phyloP scores from a whole-genome alignment of 83 land plant species.

The Picea abies region DNA sequence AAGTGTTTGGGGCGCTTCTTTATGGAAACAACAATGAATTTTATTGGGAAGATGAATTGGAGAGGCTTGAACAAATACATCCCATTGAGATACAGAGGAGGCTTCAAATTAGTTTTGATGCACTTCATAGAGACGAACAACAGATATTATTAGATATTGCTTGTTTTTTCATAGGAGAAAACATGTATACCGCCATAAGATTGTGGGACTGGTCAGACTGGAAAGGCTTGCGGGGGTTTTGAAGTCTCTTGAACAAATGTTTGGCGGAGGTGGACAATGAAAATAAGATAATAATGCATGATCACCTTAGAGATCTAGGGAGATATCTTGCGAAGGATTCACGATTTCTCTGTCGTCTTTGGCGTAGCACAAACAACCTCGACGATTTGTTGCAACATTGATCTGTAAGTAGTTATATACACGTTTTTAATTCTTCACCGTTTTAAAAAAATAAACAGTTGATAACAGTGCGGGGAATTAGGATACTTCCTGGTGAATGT shows the following conservation, averaged over 20 bases:
- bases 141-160: background rate
- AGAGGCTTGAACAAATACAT: background rate
- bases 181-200: background rate
- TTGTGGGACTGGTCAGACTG: background rate
- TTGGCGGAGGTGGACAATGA: background rate
- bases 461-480: too few relatives aligned
- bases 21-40: background rate
- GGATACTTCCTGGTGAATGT: too few relatives aligned
- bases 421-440: too few relatives aligned
- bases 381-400: too few relatives aligned
- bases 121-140: background rate
- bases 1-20: background rate
- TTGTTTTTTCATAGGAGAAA: background rate
- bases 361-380: too few relatives aligned
- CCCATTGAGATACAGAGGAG: background rate
- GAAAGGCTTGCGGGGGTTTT: background rate
- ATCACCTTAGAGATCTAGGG: slow-evolving; percentile 12
- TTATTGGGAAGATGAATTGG: background rate
- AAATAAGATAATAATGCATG: slow-evolving; percentile 12
- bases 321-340: background rate
- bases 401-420: too few relatives aligned
- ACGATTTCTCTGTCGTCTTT: too few relatives aligned
- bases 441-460: too few relatives aligned
- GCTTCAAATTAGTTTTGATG: background rate
- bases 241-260: background rate